Conservation (phyloP, 352 stramenopile species). For the Pythium chondricola region DNA sequence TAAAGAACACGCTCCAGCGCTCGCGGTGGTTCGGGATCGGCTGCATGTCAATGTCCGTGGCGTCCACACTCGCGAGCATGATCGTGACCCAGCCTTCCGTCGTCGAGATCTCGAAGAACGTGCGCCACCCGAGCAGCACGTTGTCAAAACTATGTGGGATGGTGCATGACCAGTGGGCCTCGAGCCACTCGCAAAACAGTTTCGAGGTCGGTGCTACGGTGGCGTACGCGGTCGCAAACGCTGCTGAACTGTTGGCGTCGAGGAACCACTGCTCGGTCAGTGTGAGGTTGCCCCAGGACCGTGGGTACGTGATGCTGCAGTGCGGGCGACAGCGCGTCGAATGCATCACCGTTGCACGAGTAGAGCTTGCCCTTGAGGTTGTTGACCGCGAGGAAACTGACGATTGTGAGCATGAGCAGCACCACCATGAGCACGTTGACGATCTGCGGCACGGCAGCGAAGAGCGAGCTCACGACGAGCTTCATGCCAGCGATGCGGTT, state of each 20-base stretch:
- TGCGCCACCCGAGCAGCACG: constrained; percentile 41
- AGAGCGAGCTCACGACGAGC: constrained; percentile 82
- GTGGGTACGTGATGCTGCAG: constrained; percentile 41
- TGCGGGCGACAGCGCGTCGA: constrained; percentile 25
- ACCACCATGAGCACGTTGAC: constrained; percentile 75
- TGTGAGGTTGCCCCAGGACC: constrained; percentile 39
- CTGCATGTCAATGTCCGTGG: constrained; percentile 85
- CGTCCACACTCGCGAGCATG: constrained; percentile 84
- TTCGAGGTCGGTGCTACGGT: constrained; percentile 22
- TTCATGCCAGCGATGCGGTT: constrained; percentile 68
- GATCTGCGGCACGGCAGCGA: constrained; percentile 74
- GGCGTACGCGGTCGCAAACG: not conserved
- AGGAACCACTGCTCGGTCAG: constrained; percentile 37
- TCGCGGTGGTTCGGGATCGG: constrained; percentile 64
- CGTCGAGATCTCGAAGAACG: constrained; percentile 89
- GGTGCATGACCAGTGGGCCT: constrained; percentile 32
- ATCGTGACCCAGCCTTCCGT: constrained; percentile 86
- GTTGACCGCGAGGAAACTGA: constrained; percentile 89
- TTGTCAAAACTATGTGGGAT: constrained; percentile 81
- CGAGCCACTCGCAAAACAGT: constrained; percentile 34
- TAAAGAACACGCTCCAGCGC: constrained; percentile 79
- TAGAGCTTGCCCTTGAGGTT: constrained; percentile 88
- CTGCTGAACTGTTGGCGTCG: constrained; percentile 10
- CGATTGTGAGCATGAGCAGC: constrained; percentile 85
- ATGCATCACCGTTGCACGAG: constrained; percentile 43